These are phyloP conservation scores for Acanthamoeba sp. DNA, from an alignment of 208 protist genomes.

Conservation along the genomic window DNA sequence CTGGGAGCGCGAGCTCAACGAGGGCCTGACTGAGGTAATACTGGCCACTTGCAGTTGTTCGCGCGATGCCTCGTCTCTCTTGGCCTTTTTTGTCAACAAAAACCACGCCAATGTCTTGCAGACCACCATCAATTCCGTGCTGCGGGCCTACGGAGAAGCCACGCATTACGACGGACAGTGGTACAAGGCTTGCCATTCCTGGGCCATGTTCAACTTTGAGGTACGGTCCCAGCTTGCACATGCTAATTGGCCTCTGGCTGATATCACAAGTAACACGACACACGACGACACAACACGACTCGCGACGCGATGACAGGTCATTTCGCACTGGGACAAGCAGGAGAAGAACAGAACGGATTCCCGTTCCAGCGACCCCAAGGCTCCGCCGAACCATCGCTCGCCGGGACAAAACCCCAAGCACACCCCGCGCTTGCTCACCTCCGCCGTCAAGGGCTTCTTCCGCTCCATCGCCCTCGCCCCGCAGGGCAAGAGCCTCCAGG, in stretches of 20 bases:
- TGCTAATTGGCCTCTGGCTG: too few species aligned
- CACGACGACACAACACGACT: too few species aligned
- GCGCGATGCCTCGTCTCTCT: neutral
- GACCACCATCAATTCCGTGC: neutral
- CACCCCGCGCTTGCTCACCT: neutral
- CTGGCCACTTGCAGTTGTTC: too few species aligned
- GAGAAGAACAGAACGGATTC: slow-evolving; percentile 38
- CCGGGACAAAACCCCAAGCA: neutral
- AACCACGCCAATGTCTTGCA: neutral
- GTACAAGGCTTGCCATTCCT: slow-evolving; percentile 77
- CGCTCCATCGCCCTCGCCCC: slow-evolving; percentile 93
- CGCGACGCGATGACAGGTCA: neutral
- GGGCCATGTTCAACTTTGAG: slow-evolving; percentile 75
- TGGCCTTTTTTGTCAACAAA: neutral
- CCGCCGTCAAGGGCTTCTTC: slow-evolving; percentile 92
- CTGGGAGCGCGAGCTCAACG: slow-evolving; percentile 82
- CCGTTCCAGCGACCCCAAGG: neutral
- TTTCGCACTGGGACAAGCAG: slow-evolving; percentile 67
- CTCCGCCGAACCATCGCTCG: neutral
- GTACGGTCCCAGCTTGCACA: neutral
- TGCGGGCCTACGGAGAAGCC: slow-evolving; percentile 65
- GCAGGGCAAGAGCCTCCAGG: slow-evolving; percentile 74
- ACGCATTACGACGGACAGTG: slow-evolving; percentile 76
- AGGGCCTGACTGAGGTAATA: slow-evolving; percentile 75
- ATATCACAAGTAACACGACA: too few species aligned